These are phyloP conservation scores for Exophiala dermatitidis DNA, from an alignment of 2,329 filamentous ascomycete genomes.

Conservation along the genomic window DNA sequence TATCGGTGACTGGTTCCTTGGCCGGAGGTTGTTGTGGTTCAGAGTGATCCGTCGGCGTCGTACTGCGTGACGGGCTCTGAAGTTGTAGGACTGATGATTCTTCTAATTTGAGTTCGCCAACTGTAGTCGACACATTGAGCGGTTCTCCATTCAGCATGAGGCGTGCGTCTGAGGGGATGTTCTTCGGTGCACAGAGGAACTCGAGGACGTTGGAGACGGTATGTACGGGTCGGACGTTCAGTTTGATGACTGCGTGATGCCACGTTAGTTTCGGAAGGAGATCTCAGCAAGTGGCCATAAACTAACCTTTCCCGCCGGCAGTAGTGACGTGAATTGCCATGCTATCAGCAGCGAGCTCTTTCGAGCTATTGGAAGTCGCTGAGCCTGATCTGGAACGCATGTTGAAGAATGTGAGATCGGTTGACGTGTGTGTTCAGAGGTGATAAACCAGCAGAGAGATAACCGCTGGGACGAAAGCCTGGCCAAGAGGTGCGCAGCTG, in stretches of 20 bases:
- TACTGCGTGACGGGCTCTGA: slow-evolving; percentile 37
- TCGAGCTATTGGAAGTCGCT: slow-evolving; percentile 24
- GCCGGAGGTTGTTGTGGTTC: slow-evolving; percentile 40
- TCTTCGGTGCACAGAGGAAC: slow-evolving; percentile 52
- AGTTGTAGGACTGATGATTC: slow-evolving; percentile 24
- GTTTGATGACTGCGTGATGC: slow-evolving; percentile 45
- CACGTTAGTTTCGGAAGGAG: slow-evolving; percentile 15
- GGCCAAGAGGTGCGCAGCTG: slow-evolving; percentile 17
- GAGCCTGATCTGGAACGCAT: slow-evolving; percentile 24
- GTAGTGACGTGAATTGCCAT: slow-evolving; percentile 58
- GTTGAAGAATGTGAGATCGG: slow-evolving; percentile 1
- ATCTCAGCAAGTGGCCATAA: slow-evolving; percentile 2
- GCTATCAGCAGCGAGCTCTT: slow-evolving; percentile 44
- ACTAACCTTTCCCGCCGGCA: slow-evolving; percentile 52
- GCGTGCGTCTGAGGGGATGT: slow-evolving; percentile 45
- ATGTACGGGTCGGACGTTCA: slow-evolving; percentile 49
- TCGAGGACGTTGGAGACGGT: slow-evolving; percentile 50
- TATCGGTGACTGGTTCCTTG: slow-evolving; percentile 46
- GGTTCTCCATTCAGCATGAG: slow-evolving; percentile 54
- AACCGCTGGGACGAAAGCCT: neutral
- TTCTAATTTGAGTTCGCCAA: slow-evolving; percentile 24
- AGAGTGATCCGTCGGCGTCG: slow-evolving; percentile 19
- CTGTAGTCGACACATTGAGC: slow-evolving; percentile 34
- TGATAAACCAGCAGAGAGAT: neutral
- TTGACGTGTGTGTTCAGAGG: neutral